Evolutionary conservation across 768 basidiomycete species (phyloP).

Genomic region (Exsudoporus frostii): DNA sequence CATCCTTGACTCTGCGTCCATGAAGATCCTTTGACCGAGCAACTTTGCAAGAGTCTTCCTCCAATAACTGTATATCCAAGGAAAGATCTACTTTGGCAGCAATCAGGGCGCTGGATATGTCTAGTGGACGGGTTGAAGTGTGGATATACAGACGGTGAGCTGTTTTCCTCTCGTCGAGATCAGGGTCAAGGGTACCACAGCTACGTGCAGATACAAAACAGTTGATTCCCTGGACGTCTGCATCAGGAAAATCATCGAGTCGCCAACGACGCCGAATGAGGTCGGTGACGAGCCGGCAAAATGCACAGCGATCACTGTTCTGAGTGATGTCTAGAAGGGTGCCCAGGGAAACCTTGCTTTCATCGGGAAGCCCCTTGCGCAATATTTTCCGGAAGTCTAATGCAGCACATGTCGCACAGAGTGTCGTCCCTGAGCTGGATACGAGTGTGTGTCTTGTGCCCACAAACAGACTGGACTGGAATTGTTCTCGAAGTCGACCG

Average conservation of each 20-base stretch:
- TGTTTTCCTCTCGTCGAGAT: constrained; percentile 2
- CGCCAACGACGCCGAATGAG: constrained; percentile 15
- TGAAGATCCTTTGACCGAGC: constrained; percentile 16
- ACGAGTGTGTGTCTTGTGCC: neutral
- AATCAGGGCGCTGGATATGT: neutral
- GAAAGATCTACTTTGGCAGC: neutral
- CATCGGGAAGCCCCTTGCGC: constrained; percentile 9
- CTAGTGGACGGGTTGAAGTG: constrained; percentile 2
- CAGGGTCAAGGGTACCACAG: neutral
- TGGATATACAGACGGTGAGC: constrained; percentile 14
- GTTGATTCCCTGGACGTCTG: constrained; percentile 1
- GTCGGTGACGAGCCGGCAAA: constrained; percentile 13
- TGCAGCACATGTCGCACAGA: constrained; percentile 10
- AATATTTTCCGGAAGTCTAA: constrained; percentile 13
- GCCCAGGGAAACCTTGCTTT: constrained; percentile 2
- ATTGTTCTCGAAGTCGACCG: constrained; percentile 3
- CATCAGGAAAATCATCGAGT: constrained; percentile 10
- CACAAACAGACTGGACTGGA: neutral
- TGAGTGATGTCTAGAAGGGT: constrained; percentile 2
- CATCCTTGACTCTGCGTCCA: constrained; percentile 17
- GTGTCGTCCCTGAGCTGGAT: neutral
- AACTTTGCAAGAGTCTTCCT: constrained; percentile 17
- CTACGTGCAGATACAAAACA: constrained; percentile 4
- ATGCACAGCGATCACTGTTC: constrained; percentile 10
- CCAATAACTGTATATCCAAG: constrained; percentile 17